Percentiles rank a stretch among this genome's conserved stretches.
Conservation (phyloP, 495 filamentous ascomycete species). For the Astrothelium macrocarpum region DNA sequence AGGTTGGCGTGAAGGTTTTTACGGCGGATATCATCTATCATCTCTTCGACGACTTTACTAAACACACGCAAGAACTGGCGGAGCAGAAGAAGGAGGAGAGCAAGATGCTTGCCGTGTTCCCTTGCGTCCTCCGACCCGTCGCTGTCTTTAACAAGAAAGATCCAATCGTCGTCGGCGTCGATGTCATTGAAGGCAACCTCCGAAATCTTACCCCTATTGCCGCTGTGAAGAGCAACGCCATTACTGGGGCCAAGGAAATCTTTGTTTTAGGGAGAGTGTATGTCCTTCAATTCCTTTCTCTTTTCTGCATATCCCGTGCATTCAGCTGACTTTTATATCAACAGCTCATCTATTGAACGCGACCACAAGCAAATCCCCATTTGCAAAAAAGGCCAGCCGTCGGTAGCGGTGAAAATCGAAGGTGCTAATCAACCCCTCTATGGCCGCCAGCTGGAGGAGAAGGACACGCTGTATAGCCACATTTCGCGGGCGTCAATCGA, state of each 20-base stretch:
- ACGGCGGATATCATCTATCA: conserved; percentile 99
- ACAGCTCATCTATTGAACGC: conserved; percentile 82
- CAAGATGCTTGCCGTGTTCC: conserved; percentile 93
- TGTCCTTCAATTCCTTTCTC: conserved; percentile 33
- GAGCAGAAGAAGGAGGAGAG: conserved; percentile 93
- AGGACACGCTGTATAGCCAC: conserved; percentile 75
- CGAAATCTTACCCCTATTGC: conserved; percentile 79
- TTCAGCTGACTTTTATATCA: conserved; percentile 6
- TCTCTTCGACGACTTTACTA: conserved; percentile 91
- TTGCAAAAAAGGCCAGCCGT: conserved; percentile 92
- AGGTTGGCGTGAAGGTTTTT: conserved; percentile 96
- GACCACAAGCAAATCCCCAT: conserved; percentile 90
- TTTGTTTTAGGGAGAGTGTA: conserved; percentile 89
- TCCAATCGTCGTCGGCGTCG: conserved; percentile 91
- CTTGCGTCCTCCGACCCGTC: conserved; percentile 78
- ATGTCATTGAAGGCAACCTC: conserved; percentile 83
- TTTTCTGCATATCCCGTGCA: background rate
- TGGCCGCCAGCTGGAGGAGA: conserved; percentile 90
- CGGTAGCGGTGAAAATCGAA: conserved; percentile 96
- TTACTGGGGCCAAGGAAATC: conserved; percentile 73
- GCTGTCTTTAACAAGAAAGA: conserved; percentile 98
- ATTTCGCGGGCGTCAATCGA: conserved; percentile 87
- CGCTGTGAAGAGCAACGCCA: conserved; percentile 67
- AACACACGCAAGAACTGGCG: conserved; percentile 74
- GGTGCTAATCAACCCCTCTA: conserved; percentile 90